These are phyloP conservation scores for Pezicula rhizophila DNA, from an alignment of 2,329 filamentous ascomycete genomes.

Conservation along the genomic window DNA sequence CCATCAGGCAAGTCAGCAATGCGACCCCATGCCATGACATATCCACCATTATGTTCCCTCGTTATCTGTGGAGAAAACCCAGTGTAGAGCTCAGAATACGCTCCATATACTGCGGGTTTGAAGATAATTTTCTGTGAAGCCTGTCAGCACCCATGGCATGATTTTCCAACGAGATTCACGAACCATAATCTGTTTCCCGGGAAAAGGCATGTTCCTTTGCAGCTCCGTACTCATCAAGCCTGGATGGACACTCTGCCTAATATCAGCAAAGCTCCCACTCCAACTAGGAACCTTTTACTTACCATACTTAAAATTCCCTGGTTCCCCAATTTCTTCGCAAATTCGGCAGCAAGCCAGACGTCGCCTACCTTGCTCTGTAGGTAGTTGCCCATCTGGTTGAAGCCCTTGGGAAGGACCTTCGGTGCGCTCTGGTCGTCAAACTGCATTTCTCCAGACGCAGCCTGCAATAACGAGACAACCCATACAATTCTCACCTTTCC, in stretches of 20 bases:
- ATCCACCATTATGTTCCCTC: conserved; percentile 28
- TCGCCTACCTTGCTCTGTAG: conserved; percentile 28
- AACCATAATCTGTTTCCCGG: conserved; percentile 13
- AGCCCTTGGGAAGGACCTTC: conserved; percentile 8
- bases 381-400: conserved; percentile 25
- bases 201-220: conserved; percentile 21
- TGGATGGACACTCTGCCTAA: conserved; percentile 29
- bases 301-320: conserved; percentile 29
- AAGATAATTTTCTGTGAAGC: conserved; percentile 15
- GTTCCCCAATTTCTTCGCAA: conserved; percentile 23
- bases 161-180: conserved; percentile 1
- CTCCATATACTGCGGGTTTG: conserved; percentile 28
- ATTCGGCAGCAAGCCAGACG: conserved; percentile 25
- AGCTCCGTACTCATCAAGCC: conserved; percentile 35
- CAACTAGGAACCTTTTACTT: conserved; percentile 1
- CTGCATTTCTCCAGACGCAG: conserved; percentile 14
- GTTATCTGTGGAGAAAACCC: conserved; percentile 28
- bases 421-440: conserved; percentile 21
- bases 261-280: conserved; percentile 6
- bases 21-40: conserved; percentile 38
- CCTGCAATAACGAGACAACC: conserved; percentile 12
- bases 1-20: conserved; percentile 13
- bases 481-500: conserved; percentile 25
- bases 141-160: neutral
- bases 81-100: conserved; percentile 32